Base-by-base conservation (phyloP, 2,329 filamentous ascomycete genomes). In the Calonectria henricotiae region DNA sequence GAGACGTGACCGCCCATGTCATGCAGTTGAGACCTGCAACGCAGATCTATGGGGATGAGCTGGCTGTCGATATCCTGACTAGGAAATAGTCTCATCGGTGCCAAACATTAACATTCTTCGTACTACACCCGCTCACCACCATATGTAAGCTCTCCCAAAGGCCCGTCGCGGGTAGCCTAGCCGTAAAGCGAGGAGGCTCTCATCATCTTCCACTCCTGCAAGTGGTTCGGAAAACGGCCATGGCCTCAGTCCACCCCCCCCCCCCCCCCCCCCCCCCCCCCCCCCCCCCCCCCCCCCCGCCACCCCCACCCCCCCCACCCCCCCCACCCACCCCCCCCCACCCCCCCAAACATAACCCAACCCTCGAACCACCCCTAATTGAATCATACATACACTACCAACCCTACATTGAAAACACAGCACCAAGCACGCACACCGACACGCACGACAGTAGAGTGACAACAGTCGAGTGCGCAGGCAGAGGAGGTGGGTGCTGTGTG, bases 21-120 rank as follows among this genome's bases (percentile, higher is more conserved):
- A 66, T 66, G 63, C 63, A 60, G 63, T 55, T 60, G 49, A 60
- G 23, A 66, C 63, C 63, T 60, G 43, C 51, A 66, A 44, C 43
- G 30, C 41, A 66, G 63, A 66, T 66, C 63, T 41, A 66, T 43
- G 54, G 63, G 46, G 55, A 43, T 46, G 51, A 60, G 43, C 51
- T n/a, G 51, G 32, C 23, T 20, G 23, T 44, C 25, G 37, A 61
- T 44, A 23, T 61, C 55, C 55, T 61, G 51, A 39, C 32, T 58
- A 3, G 51, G 51, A 58, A 58, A 58, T 58, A 58, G 20, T 37
- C 20, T 58, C 51, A 58, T 39, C 25, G 51, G n/a, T 17, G 32
- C 51, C 20, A 39, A 37, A 58, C 51, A 58, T 39, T 15, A 39
- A 39, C 51, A 58, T 58, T 58, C 51, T 39, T 55, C 35, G 47